Base-by-base conservation (phyloP, 495 filamentous ascomycete genomes). In the Choiromyces venosus region DNA sequence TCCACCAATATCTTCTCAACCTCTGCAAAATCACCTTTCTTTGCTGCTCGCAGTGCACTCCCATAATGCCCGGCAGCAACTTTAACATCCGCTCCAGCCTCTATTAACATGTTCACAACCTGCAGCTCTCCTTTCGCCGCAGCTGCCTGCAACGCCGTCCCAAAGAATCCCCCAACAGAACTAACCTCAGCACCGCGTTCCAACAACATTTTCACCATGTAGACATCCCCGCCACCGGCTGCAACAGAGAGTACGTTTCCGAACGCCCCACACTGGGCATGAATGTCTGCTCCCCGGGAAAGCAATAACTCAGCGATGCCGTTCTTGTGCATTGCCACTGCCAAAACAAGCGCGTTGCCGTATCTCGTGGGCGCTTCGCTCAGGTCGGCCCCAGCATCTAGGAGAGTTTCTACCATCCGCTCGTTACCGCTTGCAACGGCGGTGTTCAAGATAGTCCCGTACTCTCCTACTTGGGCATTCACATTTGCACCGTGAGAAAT, bases 281-380 rank as follows among this genome's bases (percentile, higher is more conserved):
- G 92, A 4, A 94, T 90, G 73, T 97, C 93, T 6, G 92, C 93
- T 35, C 87, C 92, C 78, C 90, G 92, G 16, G 84, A 82, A 0
- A 97, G 86, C 8, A 97, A 86, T 6, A 97, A 81, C 56, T 93
- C 88, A 18, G 94, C 85, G 6, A 91, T 76, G 2, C 83, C 84
- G 37, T 91, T 90, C 38, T 66, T 25, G n/a, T 16, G 18, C 29
- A n/a, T 71, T 29, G 9, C 66, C 1, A n/a, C 35, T 1, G 71
- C 64, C n/a, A 70, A 35, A 61, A 61, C 52, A 61, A 61, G 52
- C 18, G 52, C 52, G 18, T 61, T 61, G 4, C 52, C 52, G 4
- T 61, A 61, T 61, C 52, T 33, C 52, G 52, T 33, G 14, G 52
- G 52, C 10, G 52, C 52, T 61, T 61, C 46, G n/a, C 39, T 44